Percentiles rank a stretch among this genome's conserved stretches.
Evolutionary conservation across 208 protist species (phyloP).

Genomic region (Angomonas ambiguus): DNA sequence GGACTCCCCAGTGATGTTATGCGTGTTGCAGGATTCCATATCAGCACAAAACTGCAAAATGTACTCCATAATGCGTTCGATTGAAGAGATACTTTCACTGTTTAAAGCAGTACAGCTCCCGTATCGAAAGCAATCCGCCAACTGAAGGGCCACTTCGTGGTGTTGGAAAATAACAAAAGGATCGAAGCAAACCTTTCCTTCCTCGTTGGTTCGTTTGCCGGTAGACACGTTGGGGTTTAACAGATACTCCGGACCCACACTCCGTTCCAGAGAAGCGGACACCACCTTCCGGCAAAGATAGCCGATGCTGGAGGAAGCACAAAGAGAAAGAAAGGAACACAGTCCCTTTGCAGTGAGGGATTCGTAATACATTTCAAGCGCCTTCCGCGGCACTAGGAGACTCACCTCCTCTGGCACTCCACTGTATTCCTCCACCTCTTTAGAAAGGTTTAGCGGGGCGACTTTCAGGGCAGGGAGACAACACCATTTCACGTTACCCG

Average conservation of each 20-base stretch:
- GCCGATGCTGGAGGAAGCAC: slow-evolving; percentile 4
- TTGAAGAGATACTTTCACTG: not conserved
- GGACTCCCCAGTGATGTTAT: not conserved
- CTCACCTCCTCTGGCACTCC: not conserved
- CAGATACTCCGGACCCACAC: slow-evolving; percentile 24
- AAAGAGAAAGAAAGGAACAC: slow-evolving; percentile 11
- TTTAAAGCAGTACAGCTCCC: slow-evolving; percentile 18
- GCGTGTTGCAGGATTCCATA: not conserved
- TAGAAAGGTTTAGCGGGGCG: slow-evolving; percentile 5
- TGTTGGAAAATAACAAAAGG: slow-evolving; percentile 17
- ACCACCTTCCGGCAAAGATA: slow-evolving; percentile 14
- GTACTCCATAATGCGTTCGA: slow-evolving; percentile 11
- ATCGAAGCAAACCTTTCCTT: slow-evolving; percentile 13
- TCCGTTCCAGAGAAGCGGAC: slow-evolving; percentile 21
- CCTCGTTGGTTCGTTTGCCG: not conserved
- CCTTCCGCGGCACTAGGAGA: not conserved
- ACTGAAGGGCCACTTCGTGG: slow-evolving; percentile 23
- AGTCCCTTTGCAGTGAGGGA: slow-evolving; percentile 9
- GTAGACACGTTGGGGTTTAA: slow-evolving; percentile 6
- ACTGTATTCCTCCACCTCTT: not conserved
- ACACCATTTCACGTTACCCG: slow-evolving; percentile 31
- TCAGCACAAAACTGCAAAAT: slow-evolving; percentile 1
- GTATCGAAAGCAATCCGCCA: slow-evolving; percentile 52
- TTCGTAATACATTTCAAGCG: not conserved
- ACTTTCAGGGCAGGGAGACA: slow-evolving; percentile 18